phyloP scores from a whole-genome alignment of 208 protist genomes.

The Leishmania major region DNA sequence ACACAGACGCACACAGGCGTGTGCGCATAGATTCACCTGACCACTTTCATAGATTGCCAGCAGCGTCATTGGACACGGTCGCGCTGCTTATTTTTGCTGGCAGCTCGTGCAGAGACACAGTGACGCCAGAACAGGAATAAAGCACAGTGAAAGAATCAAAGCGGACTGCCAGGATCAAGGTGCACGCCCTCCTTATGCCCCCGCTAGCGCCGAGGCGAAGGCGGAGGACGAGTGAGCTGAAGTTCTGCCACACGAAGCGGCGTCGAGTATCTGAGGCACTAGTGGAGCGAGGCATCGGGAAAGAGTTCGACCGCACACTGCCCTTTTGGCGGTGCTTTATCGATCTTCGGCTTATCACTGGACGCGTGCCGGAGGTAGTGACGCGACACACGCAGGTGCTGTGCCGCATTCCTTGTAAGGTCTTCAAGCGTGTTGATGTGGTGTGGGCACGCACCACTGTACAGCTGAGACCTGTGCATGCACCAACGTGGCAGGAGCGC shows the following conservation, averaged over 20 bases:
- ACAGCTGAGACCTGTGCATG: slow-evolving; percentile 14
- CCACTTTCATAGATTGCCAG: background rate
- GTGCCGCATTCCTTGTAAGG: slow-evolving; percentile 44
- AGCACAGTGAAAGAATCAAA: background rate
- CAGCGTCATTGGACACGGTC: background rate
- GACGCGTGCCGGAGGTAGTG: slow-evolving; percentile 35
- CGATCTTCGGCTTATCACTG: slow-evolving; percentile 37
- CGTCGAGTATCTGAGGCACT: slow-evolving; percentile 36
- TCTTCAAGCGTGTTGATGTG: slow-evolving; percentile 69
- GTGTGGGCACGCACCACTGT: slow-evolving; percentile 64
- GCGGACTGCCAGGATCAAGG: background rate
- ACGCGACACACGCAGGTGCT: slow-evolving; percentile 32
- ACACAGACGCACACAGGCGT: background rate
- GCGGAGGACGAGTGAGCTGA: slow-evolving; percentile 1
- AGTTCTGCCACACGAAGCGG: background rate
- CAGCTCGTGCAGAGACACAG: too few species aligned
- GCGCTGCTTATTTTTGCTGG: background rate
- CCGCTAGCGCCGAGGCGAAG: background rate
- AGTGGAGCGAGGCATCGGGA: slow-evolving; percentile 41
- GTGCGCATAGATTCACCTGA: background rate
- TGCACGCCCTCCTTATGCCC: background rate
- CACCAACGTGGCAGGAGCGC: slow-evolving; percentile 6
- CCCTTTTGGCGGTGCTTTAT: slow-evolving; percentile 74
- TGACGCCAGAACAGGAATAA: background rate
- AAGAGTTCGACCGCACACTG: slow-evolving; percentile 63